Conservation (phyloP, 2,329 filamentous ascomycete genomes). For the Apiospora kogelbergensis region DNA sequence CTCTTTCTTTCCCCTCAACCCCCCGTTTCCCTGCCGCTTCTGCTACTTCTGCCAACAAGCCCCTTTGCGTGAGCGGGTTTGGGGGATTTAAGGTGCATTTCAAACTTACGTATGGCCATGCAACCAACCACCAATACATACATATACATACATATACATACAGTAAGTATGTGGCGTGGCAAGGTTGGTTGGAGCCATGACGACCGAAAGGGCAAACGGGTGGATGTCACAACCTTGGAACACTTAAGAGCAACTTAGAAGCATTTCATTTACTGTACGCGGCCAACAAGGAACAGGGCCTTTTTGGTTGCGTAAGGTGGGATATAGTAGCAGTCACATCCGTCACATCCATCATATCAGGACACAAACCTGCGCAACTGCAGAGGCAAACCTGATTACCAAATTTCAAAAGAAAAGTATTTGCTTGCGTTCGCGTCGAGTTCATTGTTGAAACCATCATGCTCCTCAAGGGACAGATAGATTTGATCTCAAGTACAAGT, state of each 20-base stretch:
- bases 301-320: no score
- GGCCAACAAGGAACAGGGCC: no score
- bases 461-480: neutral
- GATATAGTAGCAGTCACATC: neutral
- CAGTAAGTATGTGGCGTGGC: neutral
- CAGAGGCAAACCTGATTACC: neutral
- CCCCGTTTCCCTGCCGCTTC: no score
- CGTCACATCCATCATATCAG: no score
- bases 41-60: neutral
- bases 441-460: no score
- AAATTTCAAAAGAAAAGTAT: neutral
- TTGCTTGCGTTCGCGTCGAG: neutral
- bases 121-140: no score
- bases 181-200: neutral
- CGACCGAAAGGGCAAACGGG: neutral
- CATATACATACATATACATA: neutral
- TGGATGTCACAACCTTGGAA: neutral
- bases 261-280: no score
- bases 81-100: no score
- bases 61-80: neutral
- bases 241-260: neutral
- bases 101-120: no score
- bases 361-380: neutral
- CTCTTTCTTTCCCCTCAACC: neutral
- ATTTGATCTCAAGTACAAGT: neutral